Evolutionary conservation across 2,329 filamentous ascomycete genomes (phyloP).

Genomic region (Orbilia blumenaviensis): DNA sequence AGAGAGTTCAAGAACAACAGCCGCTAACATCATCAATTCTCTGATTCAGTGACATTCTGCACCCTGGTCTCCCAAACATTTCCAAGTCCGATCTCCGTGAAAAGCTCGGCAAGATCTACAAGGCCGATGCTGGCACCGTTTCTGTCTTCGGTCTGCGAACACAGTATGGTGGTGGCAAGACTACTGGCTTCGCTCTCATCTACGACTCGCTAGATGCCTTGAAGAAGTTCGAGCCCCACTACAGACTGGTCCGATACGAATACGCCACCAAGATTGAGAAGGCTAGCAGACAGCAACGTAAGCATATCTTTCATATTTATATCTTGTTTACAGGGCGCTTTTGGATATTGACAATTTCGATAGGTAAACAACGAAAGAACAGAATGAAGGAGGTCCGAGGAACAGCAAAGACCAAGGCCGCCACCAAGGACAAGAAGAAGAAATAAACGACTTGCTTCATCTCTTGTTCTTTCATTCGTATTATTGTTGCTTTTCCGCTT

Average conservation of each 20-base stretch:
- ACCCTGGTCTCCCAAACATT: conserved; percentile 98
- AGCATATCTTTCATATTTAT: conserved; percentile 64
- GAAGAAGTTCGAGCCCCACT: conserved; percentile 99
- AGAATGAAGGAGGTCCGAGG: conserved; percentile 97
- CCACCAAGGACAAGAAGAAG: conserved; percentile 90
- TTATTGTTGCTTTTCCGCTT: conserved; percentile 45
- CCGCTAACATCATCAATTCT: conserved; percentile 35
- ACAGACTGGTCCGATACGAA: conserved; percentile 94
- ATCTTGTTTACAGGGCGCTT: background rate
- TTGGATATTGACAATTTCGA: conserved; percentile 22
- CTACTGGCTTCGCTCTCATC: conserved; percentile 96
- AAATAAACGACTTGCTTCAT: conserved; percentile 58
- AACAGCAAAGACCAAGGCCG: conserved; percentile 93
- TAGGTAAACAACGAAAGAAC: conserved; percentile 99
- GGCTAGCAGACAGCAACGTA: conserved; percentile 98
- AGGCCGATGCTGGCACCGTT: conserved; percentile 96
- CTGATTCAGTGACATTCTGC: conserved; percentile 87
- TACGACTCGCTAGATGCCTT: conserved; percentile 98
- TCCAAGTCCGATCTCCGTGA: conserved; percentile 97
- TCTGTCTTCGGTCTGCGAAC: conserved; percentile 98
- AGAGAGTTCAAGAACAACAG: background rate
- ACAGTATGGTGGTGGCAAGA: conserved; percentile 99
- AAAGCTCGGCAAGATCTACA: conserved; percentile 96
- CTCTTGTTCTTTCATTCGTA: conserved; percentile 56
- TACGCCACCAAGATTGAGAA: conserved; percentile 95